Evolutionary conservation across 768 basidiomycete species (phyloP).

Genomic region (Paxillus involutus): DNA sequence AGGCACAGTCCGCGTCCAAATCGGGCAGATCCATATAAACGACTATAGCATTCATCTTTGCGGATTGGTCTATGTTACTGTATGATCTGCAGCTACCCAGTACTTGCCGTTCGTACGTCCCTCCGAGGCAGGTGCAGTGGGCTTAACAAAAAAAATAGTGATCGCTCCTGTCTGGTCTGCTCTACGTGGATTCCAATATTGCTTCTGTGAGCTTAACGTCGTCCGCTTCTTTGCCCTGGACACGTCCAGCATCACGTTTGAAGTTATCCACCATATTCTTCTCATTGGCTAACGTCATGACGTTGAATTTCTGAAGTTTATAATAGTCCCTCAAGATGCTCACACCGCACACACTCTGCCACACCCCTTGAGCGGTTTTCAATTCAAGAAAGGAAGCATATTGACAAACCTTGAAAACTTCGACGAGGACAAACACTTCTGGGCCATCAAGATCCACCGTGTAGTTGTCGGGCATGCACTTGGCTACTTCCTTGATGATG

Average conservation of each 20-base stretch:
- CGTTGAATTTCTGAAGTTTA: slow-evolving; percentile 72
- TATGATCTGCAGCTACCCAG: no score
- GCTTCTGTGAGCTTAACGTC: neutral
- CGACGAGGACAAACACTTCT: slow-evolving; percentile 72
- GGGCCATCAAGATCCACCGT: slow-evolving; percentile 68
- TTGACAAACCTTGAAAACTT: slow-evolving; percentile 73
- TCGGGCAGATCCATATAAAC: no score
- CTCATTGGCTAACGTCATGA: slow-evolving; percentile 65
- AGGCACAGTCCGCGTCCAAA: no score
- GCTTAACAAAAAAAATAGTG: no score
- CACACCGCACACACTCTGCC: slow-evolving; percentile 74
- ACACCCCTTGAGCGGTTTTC: neutral
- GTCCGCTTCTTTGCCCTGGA: slow-evolving; percentile 18
- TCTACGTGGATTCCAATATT: neutral
- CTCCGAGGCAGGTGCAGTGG: no score
- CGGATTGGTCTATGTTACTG: no score
- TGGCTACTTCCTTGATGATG: slow-evolving; percentile 67
- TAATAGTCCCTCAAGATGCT: slow-evolving; percentile 76
- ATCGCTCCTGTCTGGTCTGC: neutral
- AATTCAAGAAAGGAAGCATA: neutral
- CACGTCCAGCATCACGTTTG: slow-evolving; percentile 32
- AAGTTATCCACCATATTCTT: slow-evolving; percentile 40
- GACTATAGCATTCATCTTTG: no score
- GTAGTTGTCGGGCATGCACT: slow-evolving; percentile 67
- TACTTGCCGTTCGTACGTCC: no score